Conservation (phyloP, 441 rosid genomes). For the Lepidium campestre region DNA sequence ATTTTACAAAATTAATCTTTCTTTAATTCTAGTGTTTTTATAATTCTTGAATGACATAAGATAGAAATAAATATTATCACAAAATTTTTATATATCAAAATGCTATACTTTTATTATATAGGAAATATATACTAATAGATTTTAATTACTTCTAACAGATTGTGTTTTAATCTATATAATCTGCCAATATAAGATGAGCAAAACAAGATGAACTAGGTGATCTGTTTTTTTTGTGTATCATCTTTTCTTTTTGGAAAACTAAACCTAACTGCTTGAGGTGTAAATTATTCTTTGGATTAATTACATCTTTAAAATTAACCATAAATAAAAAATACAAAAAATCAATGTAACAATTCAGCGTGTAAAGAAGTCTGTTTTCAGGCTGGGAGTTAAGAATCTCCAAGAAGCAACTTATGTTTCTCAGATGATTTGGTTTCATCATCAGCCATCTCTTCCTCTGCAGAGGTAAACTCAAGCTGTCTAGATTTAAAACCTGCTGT, state of each 20-base stretch:
- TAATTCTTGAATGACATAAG: too few relatives aligned
- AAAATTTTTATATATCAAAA: too few relatives aligned
- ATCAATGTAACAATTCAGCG: neutral
- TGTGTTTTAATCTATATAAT: too few relatives aligned
- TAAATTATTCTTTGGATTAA: conserved; percentile 1
- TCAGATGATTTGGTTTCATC: conserved; percentile 37
- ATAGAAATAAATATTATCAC: too few relatives aligned
- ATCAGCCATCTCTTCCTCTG: conserved; percentile 43
- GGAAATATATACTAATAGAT: too few relatives aligned
- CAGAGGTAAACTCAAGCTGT: conserved; percentile 75
- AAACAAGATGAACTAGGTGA: too few relatives aligned
- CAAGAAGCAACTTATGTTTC: conserved; percentile 16
- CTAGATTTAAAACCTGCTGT: conserved; percentile 78
- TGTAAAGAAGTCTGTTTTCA: conserved; percentile 7
- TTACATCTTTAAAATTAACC: conserved; percentile 3
- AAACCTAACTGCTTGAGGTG: conserved; percentile 1
- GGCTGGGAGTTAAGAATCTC: neutral
- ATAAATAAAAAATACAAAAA: neutral
- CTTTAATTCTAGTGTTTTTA: too few relatives aligned
- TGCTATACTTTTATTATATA: too few relatives aligned
- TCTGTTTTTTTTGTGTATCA: neutral
- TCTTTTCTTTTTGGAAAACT: neutral
- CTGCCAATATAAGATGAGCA: too few relatives aligned
- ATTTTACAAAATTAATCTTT: too few relatives aligned
- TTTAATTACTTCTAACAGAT: too few relatives aligned